Conservation (phyloP, 352 stramenopile species). For the Globisporangium alternatum region DNA sequence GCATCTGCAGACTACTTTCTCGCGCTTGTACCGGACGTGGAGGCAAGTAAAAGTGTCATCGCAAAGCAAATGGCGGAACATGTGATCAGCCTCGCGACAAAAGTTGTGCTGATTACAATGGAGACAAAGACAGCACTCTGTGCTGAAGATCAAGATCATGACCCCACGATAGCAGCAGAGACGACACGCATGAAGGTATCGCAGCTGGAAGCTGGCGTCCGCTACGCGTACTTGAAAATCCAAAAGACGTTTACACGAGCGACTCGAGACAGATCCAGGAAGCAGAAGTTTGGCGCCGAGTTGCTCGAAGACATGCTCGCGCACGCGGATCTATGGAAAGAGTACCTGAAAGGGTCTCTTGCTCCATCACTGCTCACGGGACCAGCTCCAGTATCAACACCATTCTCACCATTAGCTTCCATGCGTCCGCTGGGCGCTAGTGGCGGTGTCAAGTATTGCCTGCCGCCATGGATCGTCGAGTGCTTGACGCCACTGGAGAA, state of each 20-base stretch:
- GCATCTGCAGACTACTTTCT: not conserved
- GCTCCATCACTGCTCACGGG: not conserved
- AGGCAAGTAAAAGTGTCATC: not conserved
- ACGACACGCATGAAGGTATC: not conserved
- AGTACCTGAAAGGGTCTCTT: conserved; percentile 17
- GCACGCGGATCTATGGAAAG: conserved; percentile 26
- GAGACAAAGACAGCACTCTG: not conserved
- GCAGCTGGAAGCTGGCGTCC: conserved; percentile 5
- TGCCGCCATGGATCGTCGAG: conserved; percentile 24
- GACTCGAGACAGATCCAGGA: not conserved
- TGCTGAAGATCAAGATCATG: not conserved
- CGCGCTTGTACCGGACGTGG: not conserved
- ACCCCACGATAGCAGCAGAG: not conserved
- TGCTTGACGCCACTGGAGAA: conserved; percentile 25
- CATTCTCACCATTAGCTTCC: not conserved
- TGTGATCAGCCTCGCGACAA: not conserved
- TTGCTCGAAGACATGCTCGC: conserved; percentile 32
- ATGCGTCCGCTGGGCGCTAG: conserved; percentile 5
- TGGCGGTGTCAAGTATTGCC: not conserved
- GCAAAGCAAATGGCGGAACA: conserved; percentile 7
- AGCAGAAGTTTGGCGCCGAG: not conserved
- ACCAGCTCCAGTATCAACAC: not conserved
- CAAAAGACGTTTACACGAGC: conserved; percentile 17
- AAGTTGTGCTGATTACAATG: not conserved
- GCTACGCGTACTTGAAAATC: conserved; percentile 20